phyloP scores from a whole-genome alignment of 345 rosid species.

The Citrus inodora region DNA sequence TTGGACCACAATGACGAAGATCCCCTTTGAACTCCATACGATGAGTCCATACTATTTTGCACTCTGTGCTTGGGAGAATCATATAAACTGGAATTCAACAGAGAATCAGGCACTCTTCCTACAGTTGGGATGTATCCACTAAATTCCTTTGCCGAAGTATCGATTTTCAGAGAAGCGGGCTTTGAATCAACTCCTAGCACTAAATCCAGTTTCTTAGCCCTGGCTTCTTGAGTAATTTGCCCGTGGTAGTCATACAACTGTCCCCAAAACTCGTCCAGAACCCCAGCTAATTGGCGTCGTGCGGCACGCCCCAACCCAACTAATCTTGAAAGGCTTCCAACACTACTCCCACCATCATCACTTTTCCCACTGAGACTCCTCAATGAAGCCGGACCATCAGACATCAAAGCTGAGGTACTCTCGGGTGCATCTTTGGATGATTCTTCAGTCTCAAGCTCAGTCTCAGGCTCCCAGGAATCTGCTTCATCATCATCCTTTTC shows the following conservation, averaged over 20 bases:
- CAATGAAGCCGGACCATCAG: slow-evolving; percentile 82
- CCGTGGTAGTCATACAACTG: slow-evolving; percentile 85
- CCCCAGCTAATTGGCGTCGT: slow-evolving; percentile 67
- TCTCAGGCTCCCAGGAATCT: slow-evolving; percentile 49
- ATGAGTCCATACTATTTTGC: slow-evolving; percentile 51
- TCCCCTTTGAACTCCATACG: slow-evolving; percentile 56
- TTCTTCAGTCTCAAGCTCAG: slow-evolving; percentile 56
- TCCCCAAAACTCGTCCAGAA: slow-evolving; percentile 94
- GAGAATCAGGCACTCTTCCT: slow-evolving; percentile 58
- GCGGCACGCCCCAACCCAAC: slow-evolving; percentile 98
- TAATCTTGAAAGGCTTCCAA: slow-evolving; percentile 90
- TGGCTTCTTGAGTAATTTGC: slow-evolving; percentile 62
- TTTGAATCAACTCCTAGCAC: slow-evolving; percentile 53
- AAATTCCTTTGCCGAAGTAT: slow-evolving; percentile 42
- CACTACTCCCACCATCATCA: slow-evolving; percentile 82
- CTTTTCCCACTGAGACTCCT: slow-evolving; percentile 76
- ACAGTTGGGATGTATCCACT: slow-evolving; percentile 44
- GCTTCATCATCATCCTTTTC: slow-evolving; percentile 64
- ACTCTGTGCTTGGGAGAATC: slow-evolving; percentile 53
- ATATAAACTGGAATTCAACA: slow-evolving; percentile 39
- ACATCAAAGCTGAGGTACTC: slow-evolving; percentile 38
- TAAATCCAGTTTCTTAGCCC: slow-evolving; percentile 53
- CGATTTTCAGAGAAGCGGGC: slow-evolving; percentile 41
- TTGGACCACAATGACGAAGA: slow-evolving; percentile 56
- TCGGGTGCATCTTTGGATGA: slow-evolving; percentile 44